phyloP scores from a whole-genome alignment of 805 yeast species.

The Nakazawaea peltata region DNA sequence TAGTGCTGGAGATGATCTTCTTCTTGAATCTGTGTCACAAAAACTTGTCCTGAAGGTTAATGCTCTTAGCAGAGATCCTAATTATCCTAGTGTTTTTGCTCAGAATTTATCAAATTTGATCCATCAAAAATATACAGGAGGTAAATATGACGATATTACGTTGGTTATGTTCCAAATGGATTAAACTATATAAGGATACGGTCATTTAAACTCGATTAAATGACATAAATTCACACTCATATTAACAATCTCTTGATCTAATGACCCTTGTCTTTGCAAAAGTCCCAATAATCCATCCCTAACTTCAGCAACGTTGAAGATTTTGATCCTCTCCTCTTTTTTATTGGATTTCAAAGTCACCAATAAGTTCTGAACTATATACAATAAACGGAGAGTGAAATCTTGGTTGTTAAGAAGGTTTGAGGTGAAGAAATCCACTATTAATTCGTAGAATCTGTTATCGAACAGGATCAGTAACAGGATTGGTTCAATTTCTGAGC shows the following conservation, averaged over 20 bases:
- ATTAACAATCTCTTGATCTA: constrained; percentile 4
- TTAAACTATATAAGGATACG: constrained; percentile 7
- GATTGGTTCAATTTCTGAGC: constrained; percentile 18
- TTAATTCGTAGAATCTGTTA: constrained; percentile 13
- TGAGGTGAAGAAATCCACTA: background rate
- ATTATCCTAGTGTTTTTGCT: constrained; percentile 79
- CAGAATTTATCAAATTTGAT: constrained; percentile 62
- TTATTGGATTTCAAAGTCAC: background rate
- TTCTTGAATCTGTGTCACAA: constrained; percentile 29
- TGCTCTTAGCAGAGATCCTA: constrained; percentile 60
- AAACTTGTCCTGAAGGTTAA: constrained; percentile 61
- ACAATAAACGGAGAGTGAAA: constrained; percentile 16
- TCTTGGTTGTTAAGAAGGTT: constrained; percentile 10
- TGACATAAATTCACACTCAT: constrained; percentile 8
- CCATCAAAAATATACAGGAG: constrained; percentile 72
- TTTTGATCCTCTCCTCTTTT: background rate
- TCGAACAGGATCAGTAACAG: constrained; percentile 13
- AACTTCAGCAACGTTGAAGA: background rate
- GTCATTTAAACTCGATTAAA: constrained; percentile 1
- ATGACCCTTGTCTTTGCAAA: background rate
- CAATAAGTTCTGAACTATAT: constrained; percentile 13
- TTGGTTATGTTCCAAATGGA: constrained; percentile 63
- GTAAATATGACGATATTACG: constrained; percentile 94
- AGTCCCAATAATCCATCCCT: constrained; percentile 1
- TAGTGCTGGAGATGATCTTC: constrained; percentile 7